Conservation (phyloP, 1,284 basidiomycete species). For the Afroboletus lepidellus region DNA sequence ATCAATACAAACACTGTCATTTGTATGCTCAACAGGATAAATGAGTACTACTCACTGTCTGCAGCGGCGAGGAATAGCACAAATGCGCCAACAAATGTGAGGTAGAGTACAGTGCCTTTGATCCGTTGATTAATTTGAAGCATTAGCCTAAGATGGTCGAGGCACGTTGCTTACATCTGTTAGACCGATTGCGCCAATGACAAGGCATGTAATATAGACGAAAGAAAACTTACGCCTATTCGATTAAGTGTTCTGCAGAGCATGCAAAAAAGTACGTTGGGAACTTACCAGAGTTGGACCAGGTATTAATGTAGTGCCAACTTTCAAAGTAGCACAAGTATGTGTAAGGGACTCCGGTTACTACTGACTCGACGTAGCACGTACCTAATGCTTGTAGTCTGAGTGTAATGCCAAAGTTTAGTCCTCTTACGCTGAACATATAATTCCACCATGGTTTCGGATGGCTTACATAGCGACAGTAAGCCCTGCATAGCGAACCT, state of each 20-base stretch:
- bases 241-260: not conserved
- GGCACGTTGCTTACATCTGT: constrained; percentile 18
- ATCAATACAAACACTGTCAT: not conserved
- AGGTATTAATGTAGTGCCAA: not conserved
- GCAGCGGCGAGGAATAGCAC: constrained; percentile 18
- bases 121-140: not conserved
- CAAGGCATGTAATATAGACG: too few species aligned
- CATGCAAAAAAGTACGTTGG: not conserved
- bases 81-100: constrained; percentile 5
- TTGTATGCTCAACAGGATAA: not conserved
- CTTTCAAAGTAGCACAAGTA: not conserved
- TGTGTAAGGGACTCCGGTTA: too few species aligned
- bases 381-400: not conserved
- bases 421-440: not conserved
- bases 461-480: not conserved
- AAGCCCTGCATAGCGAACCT: not conserved
- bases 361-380: not conserved
- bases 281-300: not conserved
- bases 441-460: not conserved
- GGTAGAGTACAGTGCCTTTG: constrained; percentile 13
- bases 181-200: not conserved
- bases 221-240: not conserved
- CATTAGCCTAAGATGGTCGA: not conserved
- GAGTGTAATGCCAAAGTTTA: not conserved
- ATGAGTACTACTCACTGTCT: constrained; percentile 18